Conservation (phyloP, 192 early-diverging fungal genomes). For the Coemansia sp. region DNA sequence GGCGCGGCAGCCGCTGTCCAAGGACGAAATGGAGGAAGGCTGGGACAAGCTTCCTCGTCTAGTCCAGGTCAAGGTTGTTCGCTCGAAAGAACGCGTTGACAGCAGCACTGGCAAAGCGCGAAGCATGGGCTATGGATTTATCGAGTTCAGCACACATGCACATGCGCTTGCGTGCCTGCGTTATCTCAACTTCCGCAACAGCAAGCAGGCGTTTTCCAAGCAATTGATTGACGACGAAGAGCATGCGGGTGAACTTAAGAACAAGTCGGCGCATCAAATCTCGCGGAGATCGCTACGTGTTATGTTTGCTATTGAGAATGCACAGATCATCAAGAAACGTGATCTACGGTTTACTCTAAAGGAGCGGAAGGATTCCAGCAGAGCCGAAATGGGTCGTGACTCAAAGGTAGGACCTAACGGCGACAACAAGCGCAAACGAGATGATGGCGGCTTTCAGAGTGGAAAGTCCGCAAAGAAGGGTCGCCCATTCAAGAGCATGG, state of each 20-base stretch:
- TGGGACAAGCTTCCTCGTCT: slow-evolving; percentile 65
- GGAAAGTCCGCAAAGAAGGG: slow-evolving; percentile 15
- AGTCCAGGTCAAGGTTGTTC: slow-evolving; percentile 81
- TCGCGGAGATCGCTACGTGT: slow-evolving; percentile 57
- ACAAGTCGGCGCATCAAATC: slow-evolving; percentile 35
- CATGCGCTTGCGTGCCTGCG: slow-evolving; percentile 92
- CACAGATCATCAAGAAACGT: slow-evolving; percentile 72
- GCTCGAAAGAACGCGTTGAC: slow-evolving; percentile 79
- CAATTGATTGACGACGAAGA: slow-evolving; percentile 36
- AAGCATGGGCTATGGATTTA: slow-evolving; percentile 89
- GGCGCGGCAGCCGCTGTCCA: slow-evolving; percentile 56
- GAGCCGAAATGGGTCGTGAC: neutral
- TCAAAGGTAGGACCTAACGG: neutral
- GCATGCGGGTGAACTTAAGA: slow-evolving; percentile 5
- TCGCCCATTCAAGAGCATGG: slow-evolving; percentile 11
- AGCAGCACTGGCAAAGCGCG: slow-evolving; percentile 62
- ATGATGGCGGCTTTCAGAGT: neutral
- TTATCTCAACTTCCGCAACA: slow-evolving; percentile 83
- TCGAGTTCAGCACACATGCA: slow-evolving; percentile 85
- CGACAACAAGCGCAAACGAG: slow-evolving; percentile 5
- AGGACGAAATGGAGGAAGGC: slow-evolving; percentile 63
- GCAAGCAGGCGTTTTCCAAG: slow-evolving; percentile 62
- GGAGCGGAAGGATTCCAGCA: slow-evolving; percentile 8
- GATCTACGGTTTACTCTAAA: slow-evolving; percentile 45
- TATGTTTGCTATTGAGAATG: slow-evolving; percentile 92